Evolutionary conservation across 2,329 filamentous ascomycete genomes (phyloP), one percentile per base, ranked within the genome.

Genomic region (Ophiostoma fasciatum): DNA sequence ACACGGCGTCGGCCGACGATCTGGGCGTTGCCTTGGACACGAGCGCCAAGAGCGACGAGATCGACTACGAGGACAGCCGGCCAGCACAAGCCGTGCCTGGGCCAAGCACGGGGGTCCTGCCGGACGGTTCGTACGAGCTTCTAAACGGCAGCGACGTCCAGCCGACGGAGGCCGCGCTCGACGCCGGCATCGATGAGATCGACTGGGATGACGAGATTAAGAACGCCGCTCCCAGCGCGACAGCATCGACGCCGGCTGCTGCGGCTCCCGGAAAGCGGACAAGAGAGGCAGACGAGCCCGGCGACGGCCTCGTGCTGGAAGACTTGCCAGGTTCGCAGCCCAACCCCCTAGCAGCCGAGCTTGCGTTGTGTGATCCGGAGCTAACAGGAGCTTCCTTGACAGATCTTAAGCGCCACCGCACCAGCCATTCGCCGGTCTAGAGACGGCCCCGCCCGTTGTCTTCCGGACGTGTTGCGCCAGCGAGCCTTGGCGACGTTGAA

Each of bases 381-480:
- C n/a, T n/a, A n/a, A n/a, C n/a, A n/a, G n/a, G n/a, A n/a, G n/a
- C 22, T 33, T 14, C 10, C 12, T 18, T 11, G 28, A 6, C 12
- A 45, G 67, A 67, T 50, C 50, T 57, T 53, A 73, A 70, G 56
- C 68, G 68, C 47, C 62, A 60, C 49, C 66, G 67, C 39, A 60
- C 54, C 38, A 39, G 39, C 15, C 25, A 37, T 19, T 20, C 34
- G n/a, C 37, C 40, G n/a, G 17, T 17, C 8, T 42, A 33, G 11
- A 17, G 12, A 18, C 22, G 13, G 13, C 20, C 14, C 8, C 14
- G 13, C 11, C 10, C 7, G 14, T 14, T 12, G 20, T 25, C 18
- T 8, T 11, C 27, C n/a, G n/a, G n/a, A n/a, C n/a, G n/a, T n/a
- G n/a, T n/a, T n/a, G n/a, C n/a, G n/a, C n/a, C n/a, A n/a, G n/a